Evolutionary conservation across 164 flowering plant genomes (phyloP), one percentile per base, ranked within the genome.

Genomic region (Kalanchoe fedtschenkoi): DNA sequence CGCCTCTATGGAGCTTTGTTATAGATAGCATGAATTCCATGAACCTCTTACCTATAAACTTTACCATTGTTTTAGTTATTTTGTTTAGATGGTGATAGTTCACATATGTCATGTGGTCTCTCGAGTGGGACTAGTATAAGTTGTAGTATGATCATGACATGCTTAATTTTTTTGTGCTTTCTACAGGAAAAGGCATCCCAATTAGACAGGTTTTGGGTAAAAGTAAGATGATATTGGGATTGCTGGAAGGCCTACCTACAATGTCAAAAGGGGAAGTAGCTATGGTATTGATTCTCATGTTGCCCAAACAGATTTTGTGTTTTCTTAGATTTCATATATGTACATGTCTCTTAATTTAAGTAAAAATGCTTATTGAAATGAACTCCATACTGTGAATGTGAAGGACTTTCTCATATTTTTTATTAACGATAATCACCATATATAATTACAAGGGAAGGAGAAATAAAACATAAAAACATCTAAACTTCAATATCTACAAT

Each of bases 241-340:
- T 90, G 73, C 74, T 84, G 10, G 97, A 90, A 82, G 97, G 95
- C 67, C 74, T 93, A 67, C 88, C 99, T 14, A 81, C 99, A 46
- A 90, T 93, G 97, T 72, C 72, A 74, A 83, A 78, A 85, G 96
- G 95, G 65, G 99, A 93, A 90, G 83, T 93, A 39, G 88, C 95
- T 62, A 83, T 93, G 89, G 98, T 92, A 84, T 65, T 53, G 26
- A 30, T 34, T 64, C 43, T 7, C 58, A 28, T 7, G 54, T 56
- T 64, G 28, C 53, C 5, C 21, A 11, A 29, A 29, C 13, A 29
- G 37, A 37, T 39, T 16, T 16, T 37, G 29, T 22, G 5, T 15
- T 61, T 21, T 24, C n/a, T 21, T 21, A 8, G 11, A 14, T 26
- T 7, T 61, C 5, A 28, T 30, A 4, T 30, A 7, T 62, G 39